These are phyloP conservation scores for Ceratobasidium papillatum DNA, from an alignment of 1,284 basidiomycete species.

Conservation along the genomic window DNA sequence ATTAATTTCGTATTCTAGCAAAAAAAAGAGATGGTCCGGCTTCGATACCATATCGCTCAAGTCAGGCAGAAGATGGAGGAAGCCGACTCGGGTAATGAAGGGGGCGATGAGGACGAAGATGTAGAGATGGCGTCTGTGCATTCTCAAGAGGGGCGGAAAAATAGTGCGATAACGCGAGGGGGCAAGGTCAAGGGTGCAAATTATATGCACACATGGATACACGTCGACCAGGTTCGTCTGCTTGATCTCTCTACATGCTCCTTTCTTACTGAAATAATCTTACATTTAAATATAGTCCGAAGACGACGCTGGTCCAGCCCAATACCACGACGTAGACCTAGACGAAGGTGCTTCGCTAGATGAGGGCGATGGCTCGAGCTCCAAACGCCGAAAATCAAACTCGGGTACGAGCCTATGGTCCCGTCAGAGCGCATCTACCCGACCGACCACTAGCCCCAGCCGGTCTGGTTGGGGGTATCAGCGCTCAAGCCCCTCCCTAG, in stretches of 20 bases:
- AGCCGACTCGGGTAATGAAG: conserved; percentile 6
- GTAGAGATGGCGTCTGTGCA: background rate
- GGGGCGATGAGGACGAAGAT: background rate
- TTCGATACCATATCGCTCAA: background rate
- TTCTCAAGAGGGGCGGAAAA: background rate
- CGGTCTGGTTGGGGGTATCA: background rate
- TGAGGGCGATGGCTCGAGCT: background rate
- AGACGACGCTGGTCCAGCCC: background rate
- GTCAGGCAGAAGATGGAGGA: background rate
- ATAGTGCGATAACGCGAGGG: background rate
- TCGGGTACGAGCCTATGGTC: background rate
- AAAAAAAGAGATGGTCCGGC: background rate
- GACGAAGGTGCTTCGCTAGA: background rate
- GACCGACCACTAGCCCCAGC: background rate
- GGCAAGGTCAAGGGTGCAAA: conserved; percentile 5
- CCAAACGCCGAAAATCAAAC: conserved; percentile 4
- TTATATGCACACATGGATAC: conserved; percentile 8
- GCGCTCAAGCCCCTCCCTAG: background rate
- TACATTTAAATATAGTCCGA: background rate
- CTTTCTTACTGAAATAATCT: background rate
- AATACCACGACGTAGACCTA: background rate
- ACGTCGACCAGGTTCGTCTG: background rate
- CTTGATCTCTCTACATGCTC: too few species aligned
- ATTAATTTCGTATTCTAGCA: background rate
- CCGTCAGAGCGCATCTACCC: background rate